Percentiles rank a stretch among this genome's conserved stretches.
Evolutionary conservation across 306 rosid species (phyloP).

Genomic region (Cucurbita pepo): DNA sequence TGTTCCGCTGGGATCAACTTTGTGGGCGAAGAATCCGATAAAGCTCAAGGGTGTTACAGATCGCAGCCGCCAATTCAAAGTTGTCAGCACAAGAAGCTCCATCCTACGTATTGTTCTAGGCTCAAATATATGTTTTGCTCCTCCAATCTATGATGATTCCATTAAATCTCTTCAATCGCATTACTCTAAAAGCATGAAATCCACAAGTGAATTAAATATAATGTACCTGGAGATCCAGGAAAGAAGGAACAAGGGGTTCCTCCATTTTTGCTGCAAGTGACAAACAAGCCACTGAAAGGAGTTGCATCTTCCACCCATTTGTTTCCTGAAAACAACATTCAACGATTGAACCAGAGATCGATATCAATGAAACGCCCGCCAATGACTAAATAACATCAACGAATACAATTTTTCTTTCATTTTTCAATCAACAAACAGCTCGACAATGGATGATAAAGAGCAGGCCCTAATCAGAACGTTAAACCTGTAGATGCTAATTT

Average conservation of each 20-base stretch:
- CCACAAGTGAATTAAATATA: not conserved
- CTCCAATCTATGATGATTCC: slow-evolving; percentile 41
- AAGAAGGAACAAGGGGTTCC: slow-evolving; percentile 75
- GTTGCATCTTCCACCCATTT: slow-evolving; percentile 88
- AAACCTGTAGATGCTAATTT: not conserved
- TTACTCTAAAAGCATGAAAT: not conserved
- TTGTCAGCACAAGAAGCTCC: slow-evolving; percentile 80
- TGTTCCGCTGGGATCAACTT: slow-evolving; percentile 57
- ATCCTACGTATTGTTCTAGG: slow-evolving; percentile 69
- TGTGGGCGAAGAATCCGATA: slow-evolving; percentile 64
- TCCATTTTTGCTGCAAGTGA: slow-evolving; percentile 97
- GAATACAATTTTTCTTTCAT: not conserved
- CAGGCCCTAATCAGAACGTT: not conserved
- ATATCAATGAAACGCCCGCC: not conserved
- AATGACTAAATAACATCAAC: not conserved
- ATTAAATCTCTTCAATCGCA: not conserved
- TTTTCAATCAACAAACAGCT: slow-evolving; percentile 1
- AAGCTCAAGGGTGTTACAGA: slow-evolving; percentile 88
- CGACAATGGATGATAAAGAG: not conserved
- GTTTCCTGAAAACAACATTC: slow-evolving; percentile 31
- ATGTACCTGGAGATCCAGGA: slow-evolving; percentile 75
- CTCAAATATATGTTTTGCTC: slow-evolving; percentile 69
- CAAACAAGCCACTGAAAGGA: slow-evolving; percentile 78
- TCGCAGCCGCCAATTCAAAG: slow-evolving; percentile 91
- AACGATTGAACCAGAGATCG: not conserved